phyloP scores from a whole-genome alignment of 805 yeast species.

The Danielia reshetovae region DNA sequence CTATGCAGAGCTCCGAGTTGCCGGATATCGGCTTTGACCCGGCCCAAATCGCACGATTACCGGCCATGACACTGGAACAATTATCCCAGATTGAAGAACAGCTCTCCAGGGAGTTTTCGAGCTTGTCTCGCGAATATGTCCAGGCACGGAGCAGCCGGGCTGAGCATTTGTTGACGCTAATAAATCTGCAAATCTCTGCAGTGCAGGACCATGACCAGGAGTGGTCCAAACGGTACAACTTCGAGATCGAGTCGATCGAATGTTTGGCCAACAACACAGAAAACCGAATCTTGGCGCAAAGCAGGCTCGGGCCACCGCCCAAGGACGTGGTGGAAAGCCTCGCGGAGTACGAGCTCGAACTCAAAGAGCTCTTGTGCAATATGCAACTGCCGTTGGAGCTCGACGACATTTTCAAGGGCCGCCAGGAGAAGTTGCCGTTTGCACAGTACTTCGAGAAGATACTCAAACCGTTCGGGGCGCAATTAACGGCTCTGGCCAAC shows the following conservation, averaged over 20 bases:
- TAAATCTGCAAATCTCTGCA: slow-evolving; percentile 23
- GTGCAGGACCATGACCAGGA: slow-evolving; percentile 26
- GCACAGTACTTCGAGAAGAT: slow-evolving; percentile 19
- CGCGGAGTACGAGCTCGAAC: slow-evolving; percentile 30
- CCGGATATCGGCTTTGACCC: slow-evolving; percentile 8
- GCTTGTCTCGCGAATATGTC: slow-evolving; percentile 22
- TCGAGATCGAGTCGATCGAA: slow-evolving; percentile 33
- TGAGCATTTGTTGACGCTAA: slow-evolving; percentile 20
- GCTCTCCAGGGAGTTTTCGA: slow-evolving; percentile 21
- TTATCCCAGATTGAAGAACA: slow-evolving; percentile 19
- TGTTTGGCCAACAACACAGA: slow-evolving; percentile 31
- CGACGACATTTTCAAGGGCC: slow-evolving; percentile 23
- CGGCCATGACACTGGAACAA: slow-evolving; percentile 22
- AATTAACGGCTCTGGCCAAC: slow-evolving; percentile 21
- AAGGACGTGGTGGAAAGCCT: slow-evolving; percentile 9
- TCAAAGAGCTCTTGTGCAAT: slow-evolving; percentile 24
- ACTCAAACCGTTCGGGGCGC: slow-evolving; percentile 19
- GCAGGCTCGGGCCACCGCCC: not conserved
- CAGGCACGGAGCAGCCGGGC: slow-evolving; percentile 27
- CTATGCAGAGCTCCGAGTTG: no score
- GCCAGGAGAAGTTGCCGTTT: slow-evolving; percentile 19
- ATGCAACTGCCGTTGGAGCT: slow-evolving; percentile 33
- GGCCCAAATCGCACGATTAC: slow-evolving; percentile 13
- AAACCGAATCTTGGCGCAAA: slow-evolving; percentile 18
- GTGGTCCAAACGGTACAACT: slow-evolving; percentile 30